Conservation (phyloP, 352 stramenopile species). For the Phytophthora quininea region DNA sequence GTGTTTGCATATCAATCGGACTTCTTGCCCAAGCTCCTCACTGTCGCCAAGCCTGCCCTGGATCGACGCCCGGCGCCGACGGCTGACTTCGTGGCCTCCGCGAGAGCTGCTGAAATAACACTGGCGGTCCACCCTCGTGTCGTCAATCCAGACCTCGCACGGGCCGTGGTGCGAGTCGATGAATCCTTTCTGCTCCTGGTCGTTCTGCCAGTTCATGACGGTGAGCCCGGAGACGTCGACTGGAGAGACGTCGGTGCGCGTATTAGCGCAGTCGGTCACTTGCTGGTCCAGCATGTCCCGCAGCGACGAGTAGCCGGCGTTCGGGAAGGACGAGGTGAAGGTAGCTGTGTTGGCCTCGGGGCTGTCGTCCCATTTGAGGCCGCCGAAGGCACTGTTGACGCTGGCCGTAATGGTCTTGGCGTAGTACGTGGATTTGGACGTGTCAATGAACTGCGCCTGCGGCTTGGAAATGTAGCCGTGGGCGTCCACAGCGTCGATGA, state of each 20-base stretch:
- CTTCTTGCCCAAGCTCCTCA: too few relatives aligned
- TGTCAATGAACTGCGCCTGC: slow-evolving; percentile 40
- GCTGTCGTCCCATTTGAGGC: slow-evolving; percentile 64
- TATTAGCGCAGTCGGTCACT: slow-evolving; percentile 50
- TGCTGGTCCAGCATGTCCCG: slow-evolving; percentile 45
- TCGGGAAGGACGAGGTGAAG: slow-evolving; percentile 49
- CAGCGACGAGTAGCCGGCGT: slow-evolving; percentile 51
- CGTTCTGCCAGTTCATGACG: slow-evolving; percentile 54
- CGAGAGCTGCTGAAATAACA: too few relatives aligned
- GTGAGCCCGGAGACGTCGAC: slow-evolving; percentile 50
- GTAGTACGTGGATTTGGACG: slow-evolving; percentile 41
- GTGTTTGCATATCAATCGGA: too few relatives aligned
- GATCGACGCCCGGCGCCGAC: too few relatives aligned
- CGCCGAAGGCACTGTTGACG: slow-evolving; percentile 45
- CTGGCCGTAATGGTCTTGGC: slow-evolving; percentile 42
- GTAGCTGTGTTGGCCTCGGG: slow-evolving; percentile 46
- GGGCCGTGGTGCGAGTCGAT: slow-evolving; percentile 58
- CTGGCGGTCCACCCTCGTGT: slow-evolving; percentile 49
- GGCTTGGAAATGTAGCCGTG: slow-evolving; percentile 64
- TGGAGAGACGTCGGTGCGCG: slow-evolving; percentile 34
- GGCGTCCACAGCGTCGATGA: slow-evolving; percentile 29
- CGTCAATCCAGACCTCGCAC: slow-evolving; percentile 65
- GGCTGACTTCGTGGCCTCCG: too few relatives aligned
- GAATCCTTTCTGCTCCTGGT: slow-evolving; percentile 52
- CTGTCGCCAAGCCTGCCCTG: too few relatives aligned